Evolutionary conservation across 805 yeast genomes (phyloP), one percentile per base, ranked within the genome.

Genomic region (Yarrowia sp.): DNA sequence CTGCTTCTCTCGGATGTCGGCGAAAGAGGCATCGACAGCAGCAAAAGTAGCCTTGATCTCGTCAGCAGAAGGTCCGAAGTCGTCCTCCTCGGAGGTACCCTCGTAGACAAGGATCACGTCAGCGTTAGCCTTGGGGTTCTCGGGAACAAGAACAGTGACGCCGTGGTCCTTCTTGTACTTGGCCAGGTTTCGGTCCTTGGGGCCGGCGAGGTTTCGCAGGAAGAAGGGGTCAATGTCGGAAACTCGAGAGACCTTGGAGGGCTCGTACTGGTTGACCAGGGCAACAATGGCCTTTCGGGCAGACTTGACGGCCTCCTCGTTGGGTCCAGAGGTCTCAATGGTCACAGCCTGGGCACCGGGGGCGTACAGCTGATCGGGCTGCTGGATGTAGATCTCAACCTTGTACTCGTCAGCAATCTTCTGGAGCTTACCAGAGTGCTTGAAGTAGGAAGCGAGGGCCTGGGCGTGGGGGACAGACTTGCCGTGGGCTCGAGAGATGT

Each of bases 401-500:
- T 77, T 76, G 69, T 76, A 71, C 48, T 78, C 75, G 69, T 75
- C 69, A 77, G 88, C 75, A 76, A 84, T 74, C 72, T 81, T 75
- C 73, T 78, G 76, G 59, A 77, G 59, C 76, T 72, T 72, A 43
- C 74, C 73, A 7, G 72, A 66, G 36, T 75, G 71, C 10, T 68
- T 70, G 61, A 95, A 88, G 77, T 83, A 90, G 12, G 89, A 83
- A 52, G 92, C 89, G 69, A 95, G 82, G 49, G 87, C 84, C 71
- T 86, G 85, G 10, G 97, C 97, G 74, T 95, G 98, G 16, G 81
- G 77, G 67, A 85, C 75, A 75, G 91, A 86, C 72, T 90, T 91
- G 74, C 92, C 90, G 77, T 95, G 98, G 40, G 98, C 97, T 78
- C 86, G 89, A 11, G 96, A 87, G 77, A 95, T 88, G 74, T 92